These are phyloP conservation scores for Galerina sulciceps DNA, from an alignment of 768 basidiomycete genomes.

Conservation along the genomic window DNA sequence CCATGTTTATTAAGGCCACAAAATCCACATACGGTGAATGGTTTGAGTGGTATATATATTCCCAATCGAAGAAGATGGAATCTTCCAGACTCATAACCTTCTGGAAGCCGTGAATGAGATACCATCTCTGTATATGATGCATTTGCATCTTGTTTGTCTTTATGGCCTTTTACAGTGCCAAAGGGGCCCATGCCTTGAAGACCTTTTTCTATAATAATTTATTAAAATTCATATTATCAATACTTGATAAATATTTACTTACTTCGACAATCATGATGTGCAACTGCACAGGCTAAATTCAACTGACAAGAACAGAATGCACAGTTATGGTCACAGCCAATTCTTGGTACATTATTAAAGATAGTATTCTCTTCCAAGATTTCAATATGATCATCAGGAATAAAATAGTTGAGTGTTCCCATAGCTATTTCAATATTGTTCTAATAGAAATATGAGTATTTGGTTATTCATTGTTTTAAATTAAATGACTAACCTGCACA, in stretches of 20 bases:
- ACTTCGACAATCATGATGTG: neutral
- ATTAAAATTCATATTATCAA: neutral
- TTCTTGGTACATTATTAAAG: neutral
- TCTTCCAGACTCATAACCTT: constrained; percentile 14
- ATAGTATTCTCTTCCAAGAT: neutral
- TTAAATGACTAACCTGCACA: no score
- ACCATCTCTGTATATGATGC: constrained; percentile 11
- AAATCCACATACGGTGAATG: constrained; percentile 4
- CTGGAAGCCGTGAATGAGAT: constrained; percentile 4
- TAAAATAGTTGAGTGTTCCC: no score
- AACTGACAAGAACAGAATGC: neutral
- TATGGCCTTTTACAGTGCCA: constrained; percentile 11
- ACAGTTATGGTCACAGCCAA: neutral
- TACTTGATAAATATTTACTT: neutral
- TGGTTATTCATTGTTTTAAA: no score
- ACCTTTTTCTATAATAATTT: neutral
- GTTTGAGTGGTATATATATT: constrained; percentile 7
- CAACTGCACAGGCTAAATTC: neutral
- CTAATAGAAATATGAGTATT: neutral
- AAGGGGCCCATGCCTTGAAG: constrained; percentile 13
- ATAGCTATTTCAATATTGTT: neutral
- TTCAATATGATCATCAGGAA: neutral
- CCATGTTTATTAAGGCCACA: constrained; percentile 17
- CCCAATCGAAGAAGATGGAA: constrained; percentile 20
- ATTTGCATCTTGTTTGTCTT: constrained; percentile 9